phyloP scores from a whole-genome alignment of 1,139 yeast species.

The Zygosaccharomyces sapae region DNA sequence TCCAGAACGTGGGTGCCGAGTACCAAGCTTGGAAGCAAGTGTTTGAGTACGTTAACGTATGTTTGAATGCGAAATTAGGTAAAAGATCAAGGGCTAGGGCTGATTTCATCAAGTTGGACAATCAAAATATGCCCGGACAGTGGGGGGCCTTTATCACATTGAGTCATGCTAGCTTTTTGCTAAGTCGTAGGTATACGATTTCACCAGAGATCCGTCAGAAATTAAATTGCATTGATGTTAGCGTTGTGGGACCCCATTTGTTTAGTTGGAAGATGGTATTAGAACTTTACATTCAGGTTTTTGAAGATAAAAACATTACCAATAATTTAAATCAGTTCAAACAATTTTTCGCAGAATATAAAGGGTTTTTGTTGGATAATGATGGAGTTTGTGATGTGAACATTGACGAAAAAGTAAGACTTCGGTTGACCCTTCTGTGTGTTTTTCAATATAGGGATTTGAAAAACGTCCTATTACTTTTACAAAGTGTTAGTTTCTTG shows the following conservation, averaged over 20 bases:
- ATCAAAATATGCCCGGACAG: not conserved
- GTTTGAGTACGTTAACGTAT: conserved; percentile 20
- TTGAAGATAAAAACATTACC: conserved; percentile 30
- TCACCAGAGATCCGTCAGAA: conserved; percentile 9
- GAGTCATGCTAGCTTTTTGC: conserved; percentile 14
- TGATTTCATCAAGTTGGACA: conserved; percentile 10
- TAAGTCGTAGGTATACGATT: conserved; percentile 20
- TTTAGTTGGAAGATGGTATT: conserved; percentile 28
- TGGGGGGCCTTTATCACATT: conserved; percentile 14
- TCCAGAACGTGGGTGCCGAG: conserved; percentile 6
- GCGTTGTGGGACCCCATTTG: conserved; percentile 14
- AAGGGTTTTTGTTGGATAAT: conserved; percentile 16
- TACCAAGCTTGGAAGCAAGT: conserved; percentile 18
- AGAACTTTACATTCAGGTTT: conserved; percentile 23
- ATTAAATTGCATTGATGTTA: conserved; percentile 10
- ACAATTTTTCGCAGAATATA: conserved; percentile 23
- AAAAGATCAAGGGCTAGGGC: conserved; percentile 13
- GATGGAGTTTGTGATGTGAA: conserved; percentile 8
- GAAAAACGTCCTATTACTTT: conserved; percentile 28
- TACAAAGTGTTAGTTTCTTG: conserved; percentile 35
- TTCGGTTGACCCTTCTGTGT: conserved; percentile 19
- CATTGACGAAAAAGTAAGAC: conserved; percentile 8
- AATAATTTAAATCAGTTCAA: conserved; percentile 27
- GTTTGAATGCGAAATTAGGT: conserved; percentile 14
- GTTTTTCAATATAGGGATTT: conserved; percentile 28